phyloP scores from a whole-genome alignment of 257 asterid genomes.

The Nicotiana otophora region DNA sequence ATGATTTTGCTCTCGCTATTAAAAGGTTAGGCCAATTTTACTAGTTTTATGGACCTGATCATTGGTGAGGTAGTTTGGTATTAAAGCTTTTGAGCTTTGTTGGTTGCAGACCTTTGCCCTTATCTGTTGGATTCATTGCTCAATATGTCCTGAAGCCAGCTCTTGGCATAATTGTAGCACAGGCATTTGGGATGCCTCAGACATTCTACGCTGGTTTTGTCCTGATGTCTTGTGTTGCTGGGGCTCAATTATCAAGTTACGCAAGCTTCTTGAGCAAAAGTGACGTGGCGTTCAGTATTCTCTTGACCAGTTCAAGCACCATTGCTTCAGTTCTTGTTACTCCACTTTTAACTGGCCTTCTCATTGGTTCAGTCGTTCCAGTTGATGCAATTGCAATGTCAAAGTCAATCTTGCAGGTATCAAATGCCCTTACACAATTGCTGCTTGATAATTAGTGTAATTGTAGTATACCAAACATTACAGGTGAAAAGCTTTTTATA shows the following conservation, averaged over 20 bases:
- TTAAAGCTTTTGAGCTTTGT: conserved; percentile 1
- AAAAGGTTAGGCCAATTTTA: conserved; percentile 48
- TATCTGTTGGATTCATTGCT: conserved; percentile 70
- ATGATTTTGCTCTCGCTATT: conserved; percentile 88
- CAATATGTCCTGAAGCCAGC: conserved; percentile 82
- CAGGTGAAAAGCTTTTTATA: neutral
- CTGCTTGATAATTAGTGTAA: neutral
- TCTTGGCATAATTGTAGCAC: conserved; percentile 78
- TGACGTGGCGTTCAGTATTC: conserved; percentile 91
- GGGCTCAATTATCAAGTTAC: conserved; percentile 95
- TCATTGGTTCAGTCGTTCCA: conserved; percentile 94
- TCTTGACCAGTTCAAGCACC: conserved; percentile 86
- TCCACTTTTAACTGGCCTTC: conserved; percentile 86
- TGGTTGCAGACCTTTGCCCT: conserved; percentile 68
- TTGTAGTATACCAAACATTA: neutral
- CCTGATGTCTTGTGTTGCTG: conserved; percentile 85
- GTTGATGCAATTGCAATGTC: conserved; percentile 97
- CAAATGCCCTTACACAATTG: neutral
- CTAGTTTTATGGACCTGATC: neutral
- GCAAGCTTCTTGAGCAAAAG: conserved; percentile 96
- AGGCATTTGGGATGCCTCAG: conserved; percentile 72
- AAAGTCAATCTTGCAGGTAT: conserved; percentile 91
- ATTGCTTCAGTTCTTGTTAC: conserved; percentile 82
- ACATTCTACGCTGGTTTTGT: conserved; percentile 88
- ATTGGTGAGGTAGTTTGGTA: neutral